Base-by-base conservation (phyloP, 2,329 filamentous ascomycete genomes). In the Cryphonectria japonica region DNA sequence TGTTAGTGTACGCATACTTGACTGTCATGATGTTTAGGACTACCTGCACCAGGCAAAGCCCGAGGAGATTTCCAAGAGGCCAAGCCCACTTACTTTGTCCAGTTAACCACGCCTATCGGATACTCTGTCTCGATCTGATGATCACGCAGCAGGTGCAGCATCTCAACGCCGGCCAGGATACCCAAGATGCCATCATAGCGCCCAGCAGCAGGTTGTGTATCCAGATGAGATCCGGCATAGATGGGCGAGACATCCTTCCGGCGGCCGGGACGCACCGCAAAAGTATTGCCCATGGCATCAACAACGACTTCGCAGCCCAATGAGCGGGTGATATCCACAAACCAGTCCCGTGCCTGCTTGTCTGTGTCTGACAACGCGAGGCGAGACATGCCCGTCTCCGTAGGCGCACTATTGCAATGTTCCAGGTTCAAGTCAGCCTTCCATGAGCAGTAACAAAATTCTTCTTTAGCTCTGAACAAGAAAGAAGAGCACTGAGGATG, bases 241-340 rank as follows among this genome's bases (percentile, higher is more conserved):
- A 90, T 92, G 0, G 92, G 86, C 11, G 88, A 84, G 2, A 87
- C 87, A 37, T 87, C 83, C 26, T 84, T 82, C 67, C 81, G 80
- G 69, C 86, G 81, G 0, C 93, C 92, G 3, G 89, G 87, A 2
- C 91, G 86, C 3, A 93, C 84, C 0, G 92, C 92, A 77, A 95
- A 96, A 72, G 92, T 92, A 75, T 95, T 96, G 29, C 93, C 93
- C 88, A 95, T 94, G 37, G 88, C 83, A 77, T 96, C 93, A 1
- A 93, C 80, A 0, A 86, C 90, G 9, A 92, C 84, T 3, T 85
- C 84, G 78, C 93, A 95, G 13, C 90, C 91, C 0, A 94, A 81
- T 0, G 81, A 82, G 75, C 87, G 81, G 1, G 88, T 89, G 0
- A 88, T 90, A 26, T 89, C 79, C 0, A 90, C 85, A 74, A 96